Conservation (phyloP, 2,329 filamentous ascomycete species). For the Lizonia empirigonia region DNA sequence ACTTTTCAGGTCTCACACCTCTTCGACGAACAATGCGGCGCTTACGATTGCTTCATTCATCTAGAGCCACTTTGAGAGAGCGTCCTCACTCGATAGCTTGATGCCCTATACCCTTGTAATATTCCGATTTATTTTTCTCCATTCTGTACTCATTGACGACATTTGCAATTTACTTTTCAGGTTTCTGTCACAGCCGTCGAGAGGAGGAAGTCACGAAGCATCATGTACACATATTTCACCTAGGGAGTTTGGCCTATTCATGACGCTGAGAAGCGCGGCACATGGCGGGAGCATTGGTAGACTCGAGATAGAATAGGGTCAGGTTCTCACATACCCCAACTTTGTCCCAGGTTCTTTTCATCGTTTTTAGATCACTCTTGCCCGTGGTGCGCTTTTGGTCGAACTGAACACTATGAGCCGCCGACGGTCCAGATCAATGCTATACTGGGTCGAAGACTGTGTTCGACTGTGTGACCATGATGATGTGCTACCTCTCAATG, state of each 20-base stretch:
- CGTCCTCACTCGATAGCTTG: constrained; percentile 39
- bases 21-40: constrained; percentile 44
- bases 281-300: constrained; percentile 1
- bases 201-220: constrained; percentile 7
- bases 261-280: neutral
- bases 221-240: constrained; percentile 15
- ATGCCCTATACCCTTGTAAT: constrained; percentile 34
- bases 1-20: constrained; percentile 41
- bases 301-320: too few species aligned
- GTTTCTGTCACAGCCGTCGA: neutral
- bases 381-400: too few species aligned
- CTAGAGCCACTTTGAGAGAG: constrained; percentile 30
- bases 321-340: too few species aligned
- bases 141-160: neutral
- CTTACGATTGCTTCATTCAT: constrained; percentile 46
- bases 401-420: too few species aligned
- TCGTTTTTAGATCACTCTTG: too few species aligned
- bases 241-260: neutral
- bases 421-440: too few species aligned
- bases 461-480: too few species aligned
- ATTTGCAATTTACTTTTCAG: neutral
- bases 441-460: too few species aligned
- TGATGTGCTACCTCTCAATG: too few species aligned
- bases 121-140: constrained; percentile 1
- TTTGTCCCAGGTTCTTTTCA: too few species aligned